A percentile compares a stretch with the other conserved stretches of the same genome.
These are phyloP conservation scores for Fusarium marasasianum DNA, from an alignment of 2,329 filamentous ascomycete genomes.

Conservation along the genomic window DNA sequence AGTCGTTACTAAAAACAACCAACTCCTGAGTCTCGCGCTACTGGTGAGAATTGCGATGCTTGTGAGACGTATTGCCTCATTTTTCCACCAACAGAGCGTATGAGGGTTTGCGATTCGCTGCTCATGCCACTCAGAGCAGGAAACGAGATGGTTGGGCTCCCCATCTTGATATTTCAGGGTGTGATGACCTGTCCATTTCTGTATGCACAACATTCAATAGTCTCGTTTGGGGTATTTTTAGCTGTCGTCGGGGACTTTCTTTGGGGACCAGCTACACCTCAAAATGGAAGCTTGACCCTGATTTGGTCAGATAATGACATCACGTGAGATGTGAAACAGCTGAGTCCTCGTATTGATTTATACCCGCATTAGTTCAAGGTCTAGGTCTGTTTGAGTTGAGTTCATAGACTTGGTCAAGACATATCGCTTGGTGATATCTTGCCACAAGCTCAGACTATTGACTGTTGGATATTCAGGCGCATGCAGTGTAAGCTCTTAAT, in stretches of 20 bases:
- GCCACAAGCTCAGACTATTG: background rate
- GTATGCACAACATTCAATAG: constrained; percentile 1
- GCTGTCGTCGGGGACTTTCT: background rate
- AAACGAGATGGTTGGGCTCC: background rate
- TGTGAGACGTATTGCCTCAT: background rate
- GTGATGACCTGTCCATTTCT: background rate
- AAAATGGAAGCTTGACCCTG: background rate
- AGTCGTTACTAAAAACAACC: background rate
- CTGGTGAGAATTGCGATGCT: background rate
- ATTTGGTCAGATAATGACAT: background rate
- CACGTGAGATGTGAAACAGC: background rate
- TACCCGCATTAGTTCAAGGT: background rate
- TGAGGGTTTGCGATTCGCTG: background rate
- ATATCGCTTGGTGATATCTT: no score
- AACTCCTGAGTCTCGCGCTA: background rate
- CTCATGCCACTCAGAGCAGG: no score
- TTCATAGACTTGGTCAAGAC: no score
- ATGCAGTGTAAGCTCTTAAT: background rate
- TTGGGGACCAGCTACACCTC: background rate
- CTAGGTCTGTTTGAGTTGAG: no score
- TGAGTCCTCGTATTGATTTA: background rate
- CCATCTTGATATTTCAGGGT: background rate
- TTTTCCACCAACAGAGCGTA: background rate
- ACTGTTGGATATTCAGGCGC: background rate
- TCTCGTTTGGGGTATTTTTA: constrained; percentile 11